A percentile compares a stretch with the other conserved stretches of the same genome.
Evolutionary conservation across 768 basidiomycete genomes (phyloP).

Genomic region (Lactifluus volemus): DNA sequence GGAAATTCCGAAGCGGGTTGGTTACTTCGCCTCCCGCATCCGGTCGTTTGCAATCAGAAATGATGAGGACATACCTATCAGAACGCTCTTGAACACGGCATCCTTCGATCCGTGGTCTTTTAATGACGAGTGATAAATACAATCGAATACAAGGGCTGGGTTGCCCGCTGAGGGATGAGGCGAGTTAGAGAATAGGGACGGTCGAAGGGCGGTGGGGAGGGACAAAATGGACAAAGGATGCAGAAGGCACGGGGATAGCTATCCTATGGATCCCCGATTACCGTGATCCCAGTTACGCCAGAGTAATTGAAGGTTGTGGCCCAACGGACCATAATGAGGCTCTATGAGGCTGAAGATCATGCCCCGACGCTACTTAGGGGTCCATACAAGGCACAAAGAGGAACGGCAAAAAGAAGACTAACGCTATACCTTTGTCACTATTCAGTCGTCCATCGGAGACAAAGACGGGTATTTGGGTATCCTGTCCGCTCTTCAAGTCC

Average conservation of each 20-base stretch:
- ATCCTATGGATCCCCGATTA: background rate
- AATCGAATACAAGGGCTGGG: conserved; percentile 62
- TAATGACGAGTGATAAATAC: conserved; percentile 51
- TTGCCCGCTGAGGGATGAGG: conserved; percentile 47
- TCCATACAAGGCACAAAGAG: background rate
- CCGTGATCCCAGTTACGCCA: background rate
- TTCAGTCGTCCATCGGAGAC: conserved; percentile 56
- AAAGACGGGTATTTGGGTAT: conserved; percentile 59
- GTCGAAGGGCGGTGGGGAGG: background rate
- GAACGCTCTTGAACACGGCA: conserved; percentile 55
- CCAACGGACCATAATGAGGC: no score
- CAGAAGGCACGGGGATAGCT: background rate
- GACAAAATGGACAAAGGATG: background rate
- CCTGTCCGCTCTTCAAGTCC: conserved; percentile 33
- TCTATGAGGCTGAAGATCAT: background rate
- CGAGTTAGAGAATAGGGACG: background rate
- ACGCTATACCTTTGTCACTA: conserved; percentile 54
- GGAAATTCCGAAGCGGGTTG: background rate
- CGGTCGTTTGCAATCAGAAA: background rate
- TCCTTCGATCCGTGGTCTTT: conserved; percentile 53
- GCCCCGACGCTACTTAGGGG: background rate
- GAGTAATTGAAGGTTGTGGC: background rate
- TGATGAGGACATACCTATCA: conserved; percentile 44
- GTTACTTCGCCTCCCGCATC: background rate
- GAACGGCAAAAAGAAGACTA: background rate